phyloP scores from a whole-genome alignment of 2,329 filamentous ascomycete genomes.

The Epichloe bromicola region DNA sequence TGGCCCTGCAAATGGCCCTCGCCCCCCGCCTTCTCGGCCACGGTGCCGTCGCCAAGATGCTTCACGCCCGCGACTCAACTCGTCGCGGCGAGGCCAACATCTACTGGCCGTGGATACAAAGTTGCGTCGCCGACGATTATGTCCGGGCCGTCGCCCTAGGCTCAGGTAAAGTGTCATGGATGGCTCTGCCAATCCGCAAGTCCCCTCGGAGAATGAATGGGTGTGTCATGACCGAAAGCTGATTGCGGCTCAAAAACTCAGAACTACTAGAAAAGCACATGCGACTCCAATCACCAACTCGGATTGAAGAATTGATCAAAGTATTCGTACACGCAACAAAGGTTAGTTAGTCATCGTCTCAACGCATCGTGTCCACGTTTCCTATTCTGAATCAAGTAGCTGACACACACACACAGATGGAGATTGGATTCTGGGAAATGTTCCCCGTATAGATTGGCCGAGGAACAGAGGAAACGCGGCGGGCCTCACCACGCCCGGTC shows the following conservation, averaged over 20 bases:
- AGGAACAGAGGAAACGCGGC: background rate
- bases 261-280: slow-evolving; percentile 66
- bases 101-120: slow-evolving; percentile 88
- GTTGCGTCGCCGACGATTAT: slow-evolving; percentile 76
- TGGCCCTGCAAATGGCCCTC: slow-evolving; percentile 73
- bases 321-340: slow-evolving; percentile 84
- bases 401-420: slow-evolving; percentile 23
- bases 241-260: slow-evolving; percentile 16
- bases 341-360: slow-evolving; percentile 41
- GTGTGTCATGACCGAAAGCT: background rate
- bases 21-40: slow-evolving; percentile 88
- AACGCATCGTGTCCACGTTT: too few relatives aligned
- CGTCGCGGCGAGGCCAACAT: slow-evolving; percentile 46
- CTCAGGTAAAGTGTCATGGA: slow-evolving; percentile 38
- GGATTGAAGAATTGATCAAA: slow-evolving; percentile 69
- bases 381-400: background rate
- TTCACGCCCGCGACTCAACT: slow-evolving; percentile 51
- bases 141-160: slow-evolving; percentile 56
- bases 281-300: slow-evolving; percentile 54
- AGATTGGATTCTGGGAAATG: slow-evolving; percentile 44
- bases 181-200: background rate
- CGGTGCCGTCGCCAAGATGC: slow-evolving; percentile 59
- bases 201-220: background rate
- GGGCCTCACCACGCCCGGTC: background rate
- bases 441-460: slow-evolving; percentile 22